phyloP scores from a whole-genome alignment of 2,329 filamentous ascomycete species.

The Microascus cirrosus region DNA sequence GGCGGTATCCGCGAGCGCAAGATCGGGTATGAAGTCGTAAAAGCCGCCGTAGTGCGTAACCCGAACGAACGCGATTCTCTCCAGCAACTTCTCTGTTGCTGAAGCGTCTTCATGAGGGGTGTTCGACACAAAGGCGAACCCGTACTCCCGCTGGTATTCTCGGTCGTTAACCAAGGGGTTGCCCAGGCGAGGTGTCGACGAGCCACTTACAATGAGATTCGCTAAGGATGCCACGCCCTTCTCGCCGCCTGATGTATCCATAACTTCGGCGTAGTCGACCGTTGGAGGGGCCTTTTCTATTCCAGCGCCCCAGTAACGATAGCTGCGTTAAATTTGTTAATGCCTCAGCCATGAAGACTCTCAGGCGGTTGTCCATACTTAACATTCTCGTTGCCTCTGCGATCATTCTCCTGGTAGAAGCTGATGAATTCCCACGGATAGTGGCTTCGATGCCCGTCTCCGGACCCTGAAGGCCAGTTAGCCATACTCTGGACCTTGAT shows the following conservation, averaged over 20 bases:
- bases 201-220: slow-evolving; percentile 49
- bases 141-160: slow-evolving; percentile 46
- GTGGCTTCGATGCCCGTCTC: slow-evolving; percentile 55
- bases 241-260: slow-evolving; percentile 35
- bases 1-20: slow-evolving; percentile 79
- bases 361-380: slow-evolving; percentile 13
- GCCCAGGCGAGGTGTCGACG: background rate
- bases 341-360: background rate
- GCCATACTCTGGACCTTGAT: slow-evolving; percentile 2
- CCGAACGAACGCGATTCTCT: slow-evolving; percentile 76
- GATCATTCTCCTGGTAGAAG: slow-evolving; percentile 25
- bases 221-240: slow-evolving; percentile 49
- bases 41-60: slow-evolving; percentile 79
- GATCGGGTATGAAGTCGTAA: slow-evolving; percentile 78
- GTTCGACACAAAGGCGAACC: slow-evolving; percentile 66
- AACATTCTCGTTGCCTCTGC: slow-evolving; percentile 19
- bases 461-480: slow-evolving; percentile 42
- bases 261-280: slow-evolving; percentile 49
- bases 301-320: slow-evolving; percentile 17
- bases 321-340: background rate
- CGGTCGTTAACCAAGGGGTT: background rate
- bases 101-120: slow-evolving; percentile 52
- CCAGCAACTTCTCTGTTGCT: slow-evolving; percentile 62
- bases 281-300: slow-evolving; percentile 39
- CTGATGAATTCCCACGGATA: slow-evolving; percentile 56